phyloP scores from a whole-genome alignment of 1,139 yeast genomes.

The Hansenula lynferdii region DNA sequence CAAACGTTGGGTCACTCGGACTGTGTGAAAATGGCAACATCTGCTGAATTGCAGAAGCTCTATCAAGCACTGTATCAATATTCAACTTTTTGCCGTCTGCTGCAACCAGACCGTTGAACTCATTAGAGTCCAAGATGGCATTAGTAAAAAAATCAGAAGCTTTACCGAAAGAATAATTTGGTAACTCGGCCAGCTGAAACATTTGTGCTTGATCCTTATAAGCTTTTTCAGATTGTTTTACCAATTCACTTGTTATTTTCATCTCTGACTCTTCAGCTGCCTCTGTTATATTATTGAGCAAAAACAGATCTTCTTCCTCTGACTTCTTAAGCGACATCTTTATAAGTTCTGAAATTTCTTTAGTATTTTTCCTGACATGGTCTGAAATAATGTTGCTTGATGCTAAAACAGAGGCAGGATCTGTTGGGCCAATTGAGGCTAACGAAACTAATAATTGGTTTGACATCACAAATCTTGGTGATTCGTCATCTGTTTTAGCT shows the following conservation, averaged over 20 bases:
- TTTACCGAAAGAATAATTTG: too few species aligned
- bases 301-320: constrained; percentile 15
- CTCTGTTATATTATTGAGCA: constrained; percentile 8
- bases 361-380: constrained; percentile 52
- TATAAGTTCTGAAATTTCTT: constrained; percentile 53
- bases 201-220: background rate
- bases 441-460: constrained; percentile 70
- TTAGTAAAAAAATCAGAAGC: too few species aligned
- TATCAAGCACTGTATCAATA: too few species aligned
- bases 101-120: too few species aligned
- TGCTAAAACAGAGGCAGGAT: constrained; percentile 50
- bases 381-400: constrained; percentile 48
- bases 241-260: constrained; percentile 8
- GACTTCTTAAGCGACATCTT: constrained; percentile 18
- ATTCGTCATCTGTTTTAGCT: constrained; percentile 81
- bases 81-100: too few species aligned
- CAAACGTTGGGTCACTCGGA: too few species aligned
- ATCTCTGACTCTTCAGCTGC: background rate
- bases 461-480: constrained; percentile 78
- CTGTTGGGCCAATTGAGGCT: constrained; percentile 53
- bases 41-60: too few species aligned
- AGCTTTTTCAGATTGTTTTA: constrained; percentile 1
- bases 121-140: too few species aligned
- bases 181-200: constrained; percentile 3
- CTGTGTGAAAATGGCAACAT: too few species aligned